Percentiles rank a stretch among this genome's conserved stretches.
phyloP scores from a whole-genome alignment of 2,329 filamentous ascomycete species.

The Chaetomiaceae sp. region DNA sequence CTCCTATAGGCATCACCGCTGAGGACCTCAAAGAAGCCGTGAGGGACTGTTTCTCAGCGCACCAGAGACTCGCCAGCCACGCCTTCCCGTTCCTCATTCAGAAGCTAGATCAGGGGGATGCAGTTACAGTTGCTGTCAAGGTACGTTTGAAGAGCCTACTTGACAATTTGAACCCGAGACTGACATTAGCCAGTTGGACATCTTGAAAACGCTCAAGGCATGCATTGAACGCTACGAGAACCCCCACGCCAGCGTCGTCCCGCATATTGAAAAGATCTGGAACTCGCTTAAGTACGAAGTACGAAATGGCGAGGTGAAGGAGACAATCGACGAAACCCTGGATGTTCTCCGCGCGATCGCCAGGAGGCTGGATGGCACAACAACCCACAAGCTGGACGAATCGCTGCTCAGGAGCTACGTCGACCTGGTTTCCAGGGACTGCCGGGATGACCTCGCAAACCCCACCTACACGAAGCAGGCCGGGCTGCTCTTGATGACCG shows the following conservation, averaged over 20 bases:
- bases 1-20: conserved; percentile 48
- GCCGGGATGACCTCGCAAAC: conserved; percentile 49
- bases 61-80: conserved; percentile 41
- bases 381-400: conserved; percentile 23
- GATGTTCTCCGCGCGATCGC: conserved; percentile 50
- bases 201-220: conserved; percentile 51
- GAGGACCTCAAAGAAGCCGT: conserved; percentile 52
- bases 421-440: conserved; percentile 48
- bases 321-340: conserved; percentile 53
- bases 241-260: conserved; percentile 43
- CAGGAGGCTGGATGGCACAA: conserved; percentile 38
- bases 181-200: conserved; percentile 42
- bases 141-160: conserved; percentile 28
- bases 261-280: conserved; percentile 51
- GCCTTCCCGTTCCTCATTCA: conserved; percentile 52
- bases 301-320: conserved; percentile 55
- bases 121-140: conserved; percentile 55
- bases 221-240: conserved; percentile 48
- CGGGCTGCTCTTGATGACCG: conserved; percentile 48
- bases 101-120: conserved; percentile 56
- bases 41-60: conserved; percentile 51
- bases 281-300: conserved; percentile 60
- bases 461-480: conserved; percentile 49
- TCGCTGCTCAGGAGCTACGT: conserved; percentile 36
- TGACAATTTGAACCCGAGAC: not conserved